Percentiles rank a stretch among this genome's conserved stretches.
Evolutionary conservation across 1,139 yeast genomes (phyloP).

Genomic region (Candida gigantensis): DNA sequence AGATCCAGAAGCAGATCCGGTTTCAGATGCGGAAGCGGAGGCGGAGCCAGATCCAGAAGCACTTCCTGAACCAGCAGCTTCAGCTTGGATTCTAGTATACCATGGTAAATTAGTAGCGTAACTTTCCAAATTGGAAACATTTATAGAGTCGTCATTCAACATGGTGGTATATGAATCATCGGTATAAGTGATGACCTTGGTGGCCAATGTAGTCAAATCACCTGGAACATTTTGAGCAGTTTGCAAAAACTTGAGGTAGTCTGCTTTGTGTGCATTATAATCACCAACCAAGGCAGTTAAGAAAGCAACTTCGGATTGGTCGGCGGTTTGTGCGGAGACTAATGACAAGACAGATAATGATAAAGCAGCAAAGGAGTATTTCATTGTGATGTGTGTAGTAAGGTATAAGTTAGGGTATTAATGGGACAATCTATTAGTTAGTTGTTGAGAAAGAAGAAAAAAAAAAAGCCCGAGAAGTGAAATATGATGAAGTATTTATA

Average conservation of each 20-base stretch:
- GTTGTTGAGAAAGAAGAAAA: neutral
- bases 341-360: slow-evolving; percentile 17
- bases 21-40: slow-evolving; percentile 2
- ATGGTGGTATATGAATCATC: slow-evolving; percentile 44
- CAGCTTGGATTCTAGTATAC: slow-evolving; percentile 36
- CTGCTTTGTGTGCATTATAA: slow-evolving; percentile 25
- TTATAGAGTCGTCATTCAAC: slow-evolving; percentile 26
- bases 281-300: slow-evolving; percentile 45
- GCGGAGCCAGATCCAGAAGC: slow-evolving; percentile 7
- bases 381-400: slow-evolving; percentile 17
- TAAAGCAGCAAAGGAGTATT: slow-evolving; percentile 13
- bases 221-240: slow-evolving; percentile 38
- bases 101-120: slow-evolving; percentile 48
- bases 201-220: slow-evolving; percentile 38
- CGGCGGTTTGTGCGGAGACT: slow-evolving; percentile 26
- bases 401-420: neutral
- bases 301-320: slow-evolving; percentile 32
- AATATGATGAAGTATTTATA: no score
- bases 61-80: slow-evolving; percentile 15
- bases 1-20: slow-evolving; percentile 1
- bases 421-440: no score
- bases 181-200: slow-evolving; percentile 39
- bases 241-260: slow-evolving; percentile 32
- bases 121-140: slow-evolving; percentile 27
- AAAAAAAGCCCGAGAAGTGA: no score